These are phyloP conservation scores for Cadophora gregata DNA, from an alignment of 2,329 filamentous ascomycete genomes.

Conservation along the genomic window DNA sequence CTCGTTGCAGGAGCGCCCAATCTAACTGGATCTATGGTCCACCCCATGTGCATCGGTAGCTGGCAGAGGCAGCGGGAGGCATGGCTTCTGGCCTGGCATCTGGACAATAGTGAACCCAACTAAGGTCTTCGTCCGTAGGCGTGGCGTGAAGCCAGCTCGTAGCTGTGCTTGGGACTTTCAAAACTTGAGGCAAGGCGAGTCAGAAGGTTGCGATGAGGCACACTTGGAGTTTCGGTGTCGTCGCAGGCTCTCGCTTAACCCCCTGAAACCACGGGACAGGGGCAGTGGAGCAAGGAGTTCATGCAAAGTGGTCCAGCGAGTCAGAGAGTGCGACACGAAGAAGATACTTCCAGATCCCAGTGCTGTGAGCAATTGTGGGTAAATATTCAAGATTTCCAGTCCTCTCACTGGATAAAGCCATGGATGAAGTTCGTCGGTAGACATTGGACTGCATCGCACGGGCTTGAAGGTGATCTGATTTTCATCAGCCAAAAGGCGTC, in stretches of 20 bases:
- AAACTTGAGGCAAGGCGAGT: conserved; percentile 33
- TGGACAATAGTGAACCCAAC: conserved; percentile 23
- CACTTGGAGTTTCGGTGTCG: conserved; percentile 41
- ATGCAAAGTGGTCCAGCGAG: conserved; percentile 31
- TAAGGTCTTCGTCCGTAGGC: conserved; percentile 22
- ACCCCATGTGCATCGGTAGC: conserved; percentile 14
- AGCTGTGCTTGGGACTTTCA: conserved; percentile 28
- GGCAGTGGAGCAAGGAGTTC: conserved; percentile 28
- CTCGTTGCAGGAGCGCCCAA: conserved; percentile 23
- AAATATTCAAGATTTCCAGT: conserved; percentile 6
- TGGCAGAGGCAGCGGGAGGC: conserved; percentile 12
- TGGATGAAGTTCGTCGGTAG: conserved; percentile 20
- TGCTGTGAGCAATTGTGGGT: neutral
- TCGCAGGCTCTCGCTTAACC: conserved; percentile 42
- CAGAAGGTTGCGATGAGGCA: conserved; percentile 39
- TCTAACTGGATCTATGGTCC: conserved; percentile 27
- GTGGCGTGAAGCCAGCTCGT: conserved; percentile 26
- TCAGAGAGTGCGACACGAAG: conserved; percentile 20
- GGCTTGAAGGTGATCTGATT: conserved; percentile 12
- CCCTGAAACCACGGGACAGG: conserved; percentile 29
- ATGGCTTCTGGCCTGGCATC: conserved; percentile 1
- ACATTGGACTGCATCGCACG: conserved; percentile 21
- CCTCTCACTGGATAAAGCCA: conserved; percentile 27
- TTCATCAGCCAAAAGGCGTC: conserved; percentile 2
- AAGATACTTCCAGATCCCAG: conserved; percentile 31